Evolutionary conservation across 148 eudicot genomes (phyloP).

Genomic region (Fagopyrum esculentum): DNA sequence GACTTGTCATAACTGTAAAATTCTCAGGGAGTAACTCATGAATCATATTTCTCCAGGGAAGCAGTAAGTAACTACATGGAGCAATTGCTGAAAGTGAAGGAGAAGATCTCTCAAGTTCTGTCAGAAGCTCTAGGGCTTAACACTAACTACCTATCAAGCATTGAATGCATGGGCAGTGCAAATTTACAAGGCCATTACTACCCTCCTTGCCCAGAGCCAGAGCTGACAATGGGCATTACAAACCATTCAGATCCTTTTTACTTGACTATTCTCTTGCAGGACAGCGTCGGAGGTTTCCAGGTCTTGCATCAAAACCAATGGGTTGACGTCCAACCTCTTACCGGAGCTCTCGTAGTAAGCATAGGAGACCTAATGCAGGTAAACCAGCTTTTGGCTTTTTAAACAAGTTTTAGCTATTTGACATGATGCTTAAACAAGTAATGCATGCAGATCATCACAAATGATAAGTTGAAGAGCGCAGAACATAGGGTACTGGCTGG

Average conservation of each 20-base stretch:
- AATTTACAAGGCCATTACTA: slow-evolving; percentile 37
- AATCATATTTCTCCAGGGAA: slow-evolving; percentile 24
- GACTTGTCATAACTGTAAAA: too few species aligned
- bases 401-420: background rate
- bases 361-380: slow-evolving; percentile 55
- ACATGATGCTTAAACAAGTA: background rate
- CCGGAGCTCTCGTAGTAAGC: slow-evolving; percentile 35
- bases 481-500: slow-evolving; percentile 67
- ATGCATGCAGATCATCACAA: slow-evolving; percentile 54
- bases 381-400: background rate
- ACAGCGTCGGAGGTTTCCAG: slow-evolving; percentile 42
- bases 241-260: slow-evolving; percentile 50
- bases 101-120: slow-evolving; percentile 27
- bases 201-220: slow-evolving; percentile 51
- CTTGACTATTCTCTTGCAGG: slow-evolving; percentile 46
- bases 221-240: slow-evolving; percentile 36
- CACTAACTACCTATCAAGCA: slow-evolving; percentile 29
- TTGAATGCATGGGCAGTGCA: slow-evolving; percentile 38
- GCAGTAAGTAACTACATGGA: slow-evolving; percentile 32
- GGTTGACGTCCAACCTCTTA: slow-evolving; percentile 39
- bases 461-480: slow-evolving; percentile 78
- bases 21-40: background rate
- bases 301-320: slow-evolving; percentile 38
- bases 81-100: slow-evolving; percentile 29
- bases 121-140: slow-evolving; percentile 39